These are phyloP conservation scores for Metarhizium guizhouense DNA, from an alignment of 2,329 filamentous ascomycete genomes.

Conservation along the genomic window DNA sequence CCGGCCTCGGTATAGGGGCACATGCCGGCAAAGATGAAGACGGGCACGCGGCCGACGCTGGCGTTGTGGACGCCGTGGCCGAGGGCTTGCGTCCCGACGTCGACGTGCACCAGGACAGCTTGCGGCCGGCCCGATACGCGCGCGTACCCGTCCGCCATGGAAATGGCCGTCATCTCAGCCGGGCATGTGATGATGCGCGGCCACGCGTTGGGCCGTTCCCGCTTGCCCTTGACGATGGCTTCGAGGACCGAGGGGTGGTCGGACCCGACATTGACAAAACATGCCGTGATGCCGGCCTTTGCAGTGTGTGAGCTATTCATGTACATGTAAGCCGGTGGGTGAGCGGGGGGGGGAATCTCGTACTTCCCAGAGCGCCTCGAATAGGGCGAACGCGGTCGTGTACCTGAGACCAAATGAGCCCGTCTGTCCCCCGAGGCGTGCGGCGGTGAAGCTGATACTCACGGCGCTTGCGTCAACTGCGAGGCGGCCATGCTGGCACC, in stretches of 20 bases:
- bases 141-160: constrained; percentile 75
- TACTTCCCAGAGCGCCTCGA: constrained; percentile 1
- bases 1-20: constrained; percentile 71
- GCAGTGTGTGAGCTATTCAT: too few relatives aligned
- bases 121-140: constrained; percentile 63
- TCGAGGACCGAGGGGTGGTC: background rate
- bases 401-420: background rate
- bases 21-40: constrained; percentile 70
- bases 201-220: background rate
- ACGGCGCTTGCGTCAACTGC: background rate
- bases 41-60: constrained; percentile 62
- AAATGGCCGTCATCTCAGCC: constrained; percentile 20
- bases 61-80: constrained; percentile 74
- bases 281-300: background rate
- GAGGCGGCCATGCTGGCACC: background rate
- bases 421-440: background rate
- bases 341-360: too few relatives aligned
- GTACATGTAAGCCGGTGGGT: too few relatives aligned
- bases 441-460: background rate
- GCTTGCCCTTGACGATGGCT: background rate
- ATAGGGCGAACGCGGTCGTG: background rate
- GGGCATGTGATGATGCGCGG: background rate
- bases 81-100: constrained; percentile 73
- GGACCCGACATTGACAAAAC: background rate
- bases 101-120: constrained; percentile 71